Base-by-base conservation (phyloP, 2,329 filamentous ascomycete species). In the Aspergillus spinulosporus region DNA sequence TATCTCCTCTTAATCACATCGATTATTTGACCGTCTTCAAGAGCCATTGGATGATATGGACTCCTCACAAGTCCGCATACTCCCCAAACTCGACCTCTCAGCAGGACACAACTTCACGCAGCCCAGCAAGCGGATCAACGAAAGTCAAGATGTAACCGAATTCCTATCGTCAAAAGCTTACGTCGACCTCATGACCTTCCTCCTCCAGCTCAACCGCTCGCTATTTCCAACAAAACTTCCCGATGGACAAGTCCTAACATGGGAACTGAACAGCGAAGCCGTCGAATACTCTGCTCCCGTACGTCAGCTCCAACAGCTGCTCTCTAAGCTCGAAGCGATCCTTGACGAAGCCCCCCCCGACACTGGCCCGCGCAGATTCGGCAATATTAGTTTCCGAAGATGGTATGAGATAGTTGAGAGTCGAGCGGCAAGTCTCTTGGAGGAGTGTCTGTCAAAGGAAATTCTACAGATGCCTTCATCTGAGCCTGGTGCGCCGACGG, bases 151-250 rank as follows among this genome's bases (percentile, higher is more conserved):
- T 79, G 89, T 99, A 53, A 74, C 84, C 15, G 84, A 82, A 60
- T 99, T 97, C 73, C 84, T 96, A 52, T 83, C 82, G 6, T 92
- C 90, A 48, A 84, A 84, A 63, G 94, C 91, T 44, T 97, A 97
- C 75, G 83, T 85, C 57, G 91, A 97, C 69, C 89, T 99, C 52
- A 88, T 90, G 73, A 82, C 84, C 46, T 97, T 96, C 72, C 78
- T 97, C 46, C 81, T 96, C 62, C 94, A 97, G 75, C 85, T 99
- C 48, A 97, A 96, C 72, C 85, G 88, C 56, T 84, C 92, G 8
- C 85, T 97, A 76, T 89, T 93, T 63, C 92, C 93, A 0, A 79
- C 84, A 15, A 86, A 82, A 62, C 64, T 69, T 2, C 58, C 68
- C 2, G 69, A 74, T 37, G 71, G 62, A 3, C 62, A 60, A 6